Percentiles rank a stretch among this genome's conserved stretches.
Conservation (phyloP, 768 basidiomycete genomes). For the Amanita inopinata region DNA sequence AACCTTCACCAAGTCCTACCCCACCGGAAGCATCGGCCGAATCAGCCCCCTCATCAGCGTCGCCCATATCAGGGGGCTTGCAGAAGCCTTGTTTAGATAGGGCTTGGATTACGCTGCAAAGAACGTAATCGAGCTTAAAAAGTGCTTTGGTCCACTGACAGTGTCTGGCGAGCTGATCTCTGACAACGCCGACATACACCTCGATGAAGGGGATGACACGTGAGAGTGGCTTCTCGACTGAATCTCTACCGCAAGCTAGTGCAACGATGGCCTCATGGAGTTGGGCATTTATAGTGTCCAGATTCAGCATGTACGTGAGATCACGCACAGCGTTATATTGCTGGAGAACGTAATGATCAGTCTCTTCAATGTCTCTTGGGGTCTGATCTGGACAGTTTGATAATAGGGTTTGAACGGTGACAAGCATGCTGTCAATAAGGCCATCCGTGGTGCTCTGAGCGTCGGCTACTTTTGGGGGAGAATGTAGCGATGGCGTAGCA, state of each 20-base stretch:
- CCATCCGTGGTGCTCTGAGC: constrained; percentile 21
- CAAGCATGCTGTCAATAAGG: constrained; percentile 54
- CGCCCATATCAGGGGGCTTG: constrained; percentile 67
- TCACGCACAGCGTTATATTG: constrained; percentile 34
- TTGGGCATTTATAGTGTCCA: constrained; percentile 31
- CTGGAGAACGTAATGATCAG: constrained; percentile 44
- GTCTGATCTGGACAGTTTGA: constrained; percentile 23
- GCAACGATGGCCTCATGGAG: constrained; percentile 29
- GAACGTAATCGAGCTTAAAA: constrained; percentile 77
- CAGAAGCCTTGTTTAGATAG: constrained; percentile 88
- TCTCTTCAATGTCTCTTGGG: constrained; percentile 19
- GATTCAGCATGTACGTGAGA: constrained; percentile 38
- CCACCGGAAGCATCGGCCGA: constrained; percentile 52
- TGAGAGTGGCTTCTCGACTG: constrained; percentile 26
- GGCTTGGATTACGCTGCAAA: constrained; percentile 64
- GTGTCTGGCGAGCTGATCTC: constrained; percentile 46
- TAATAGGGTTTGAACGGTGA: constrained; percentile 55
- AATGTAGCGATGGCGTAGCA: constrained; percentile 10
- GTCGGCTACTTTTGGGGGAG: constrained; percentile 8
- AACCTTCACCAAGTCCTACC: constrained; percentile 82
- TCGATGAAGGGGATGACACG: constrained; percentile 70
- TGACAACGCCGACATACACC: constrained; percentile 46
- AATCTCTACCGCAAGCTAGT: constrained; percentile 26
- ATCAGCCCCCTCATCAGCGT: constrained; percentile 38
- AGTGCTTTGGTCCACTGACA: constrained; percentile 62